These are phyloP conservation scores for Ustulina deusta DNA, from an alignment of 2,329 filamentous ascomycete genomes.

Conservation along the genomic window DNA sequence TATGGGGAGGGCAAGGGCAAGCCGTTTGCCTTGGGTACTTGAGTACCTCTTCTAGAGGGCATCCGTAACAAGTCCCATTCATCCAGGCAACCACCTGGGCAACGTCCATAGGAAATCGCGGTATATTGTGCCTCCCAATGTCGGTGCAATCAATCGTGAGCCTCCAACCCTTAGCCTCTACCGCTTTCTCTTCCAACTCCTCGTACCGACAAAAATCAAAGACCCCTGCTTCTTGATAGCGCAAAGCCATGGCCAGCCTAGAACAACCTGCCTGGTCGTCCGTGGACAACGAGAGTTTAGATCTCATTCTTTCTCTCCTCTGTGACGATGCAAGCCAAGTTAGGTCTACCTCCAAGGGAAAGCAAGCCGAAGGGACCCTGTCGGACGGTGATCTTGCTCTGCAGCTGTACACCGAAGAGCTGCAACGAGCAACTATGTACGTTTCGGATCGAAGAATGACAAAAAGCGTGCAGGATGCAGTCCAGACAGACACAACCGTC, in stretches of 20 bases:
- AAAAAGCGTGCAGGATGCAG: slow-evolving; percentile 41
- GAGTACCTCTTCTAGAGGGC: neutral
- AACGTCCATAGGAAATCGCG: neutral
- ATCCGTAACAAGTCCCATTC: too few relatives aligned
- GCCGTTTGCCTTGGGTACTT: neutral
- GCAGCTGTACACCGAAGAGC: slow-evolving; percentile 39
- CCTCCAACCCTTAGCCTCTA: neutral
- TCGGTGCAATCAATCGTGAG: neutral
- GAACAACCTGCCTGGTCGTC: slow-evolving; percentile 20
- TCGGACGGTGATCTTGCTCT: slow-evolving; percentile 42
- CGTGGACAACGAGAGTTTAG: slow-evolving; percentile 29
- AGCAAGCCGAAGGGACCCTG: slow-evolving; percentile 34
- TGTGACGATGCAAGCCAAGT: slow-evolving; percentile 17
- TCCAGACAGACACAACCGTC: slow-evolving; percentile 38
- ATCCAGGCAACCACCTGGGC: neutral
- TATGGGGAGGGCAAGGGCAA: neutral
- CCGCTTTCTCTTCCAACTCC: neutral
- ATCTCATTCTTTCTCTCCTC: slow-evolving; percentile 27
- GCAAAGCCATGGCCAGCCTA: slow-evolving; percentile 10
- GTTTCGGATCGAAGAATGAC: slow-evolving; percentile 42
- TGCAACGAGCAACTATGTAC: slow-evolving; percentile 31
- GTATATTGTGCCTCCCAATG: too few relatives aligned
- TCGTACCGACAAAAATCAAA: neutral
- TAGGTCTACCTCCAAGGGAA: slow-evolving; percentile 38
- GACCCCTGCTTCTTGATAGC: neutral